Conservation (phyloP, 345 rosid species). For the Pugionium cornutum region DNA sequence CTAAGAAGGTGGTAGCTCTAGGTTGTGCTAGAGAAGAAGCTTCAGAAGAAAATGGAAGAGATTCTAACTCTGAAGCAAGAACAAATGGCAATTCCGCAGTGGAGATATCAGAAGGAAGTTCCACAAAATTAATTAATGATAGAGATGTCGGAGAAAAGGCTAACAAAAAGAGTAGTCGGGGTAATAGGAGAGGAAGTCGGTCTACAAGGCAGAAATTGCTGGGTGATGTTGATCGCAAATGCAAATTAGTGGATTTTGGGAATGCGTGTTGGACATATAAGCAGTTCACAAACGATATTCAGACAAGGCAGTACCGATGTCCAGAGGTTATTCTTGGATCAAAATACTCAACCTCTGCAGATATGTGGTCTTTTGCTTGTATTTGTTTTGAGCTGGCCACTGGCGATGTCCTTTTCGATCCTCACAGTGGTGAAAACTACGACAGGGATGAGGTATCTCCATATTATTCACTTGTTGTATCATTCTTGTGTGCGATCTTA, state of each 20-base stretch:
- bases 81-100: constrained; percentile 40
- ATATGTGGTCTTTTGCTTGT: constrained; percentile 94
- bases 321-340: constrained; percentile 94
- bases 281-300: constrained; percentile 93
- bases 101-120: constrained; percentile 42
- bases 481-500: no score
- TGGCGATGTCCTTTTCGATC: constrained; percentile 91
- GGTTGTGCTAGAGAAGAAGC: constrained; percentile 51
- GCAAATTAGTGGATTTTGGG: constrained; percentile 94
- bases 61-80: constrained; percentile 40
- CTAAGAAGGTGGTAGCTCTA: constrained; percentile 74
- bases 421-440: constrained; percentile 88
- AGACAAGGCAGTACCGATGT: constrained; percentile 88
- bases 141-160: no score
- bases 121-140: constrained; percentile 24
- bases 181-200: constrained; percentile 56
- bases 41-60: constrained; percentile 50
- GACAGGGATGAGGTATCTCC: constrained; percentile 78
- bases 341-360: constrained; percentile 82
- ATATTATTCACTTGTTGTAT: no score
- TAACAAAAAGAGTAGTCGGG: constrained; percentile 29
- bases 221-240: constrained; percentile 59
- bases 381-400: constrained; percentile 92
- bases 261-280: constrained; percentile 97
- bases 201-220: constrained; percentile 63